Evolutionary conservation across 495 filamentous ascomycete genomes (phyloP).

Genomic region (Tirmania nivea): DNA sequence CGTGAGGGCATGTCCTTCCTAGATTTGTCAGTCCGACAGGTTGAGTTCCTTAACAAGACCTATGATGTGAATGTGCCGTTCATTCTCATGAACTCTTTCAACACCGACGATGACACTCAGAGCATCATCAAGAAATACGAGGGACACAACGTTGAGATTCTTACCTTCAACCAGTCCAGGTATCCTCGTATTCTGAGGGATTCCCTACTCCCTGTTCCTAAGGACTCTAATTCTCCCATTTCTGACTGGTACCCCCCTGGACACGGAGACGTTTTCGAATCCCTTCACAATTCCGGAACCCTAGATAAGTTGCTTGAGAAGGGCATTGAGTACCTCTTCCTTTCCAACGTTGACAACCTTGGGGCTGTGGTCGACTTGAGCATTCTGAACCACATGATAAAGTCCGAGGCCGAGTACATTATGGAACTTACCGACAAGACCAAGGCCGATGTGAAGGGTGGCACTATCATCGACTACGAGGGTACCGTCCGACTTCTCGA

Average conservation of each 20-base stretch:
- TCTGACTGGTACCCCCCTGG: slow-evolving; percentile 98
- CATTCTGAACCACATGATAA: slow-evolving; percentile 97
- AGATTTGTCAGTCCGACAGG: slow-evolving; percentile 94
- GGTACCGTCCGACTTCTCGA: slow-evolving; percentile 88
- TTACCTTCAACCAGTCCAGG: slow-evolving; percentile 98
- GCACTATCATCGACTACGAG: slow-evolving; percentile 99
- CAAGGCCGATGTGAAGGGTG: slow-evolving; percentile 99
- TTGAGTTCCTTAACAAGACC: slow-evolving; percentile 96
- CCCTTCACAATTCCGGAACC: slow-evolving; percentile 96
- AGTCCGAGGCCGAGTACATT: slow-evolving; percentile 89
- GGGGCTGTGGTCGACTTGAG: slow-evolving; percentile 92
- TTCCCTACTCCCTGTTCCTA: slow-evolving; percentile 87
- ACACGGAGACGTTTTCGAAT: slow-evolving; percentile 99
- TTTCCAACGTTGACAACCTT: slow-evolving; percentile 97
- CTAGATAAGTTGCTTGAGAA: slow-evolving; percentile 87
- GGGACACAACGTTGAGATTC: slow-evolving; percentile 96
- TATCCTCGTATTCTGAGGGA: slow-evolving; percentile 97
- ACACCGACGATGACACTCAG: slow-evolving; percentile 93
- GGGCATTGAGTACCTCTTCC: slow-evolving; percentile 93
- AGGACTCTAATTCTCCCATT: slow-evolving; percentile 66
- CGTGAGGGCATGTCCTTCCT: slow-evolving; percentile 99
- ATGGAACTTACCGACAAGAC: slow-evolving; percentile 99
- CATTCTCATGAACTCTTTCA: slow-evolving; percentile 99
- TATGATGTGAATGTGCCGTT: slow-evolving; percentile 96
- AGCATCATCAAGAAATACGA: slow-evolving; percentile 99